Conservation (phyloP, 2,329 filamentous ascomycete species). For the Exophiala viscosa region DNA sequence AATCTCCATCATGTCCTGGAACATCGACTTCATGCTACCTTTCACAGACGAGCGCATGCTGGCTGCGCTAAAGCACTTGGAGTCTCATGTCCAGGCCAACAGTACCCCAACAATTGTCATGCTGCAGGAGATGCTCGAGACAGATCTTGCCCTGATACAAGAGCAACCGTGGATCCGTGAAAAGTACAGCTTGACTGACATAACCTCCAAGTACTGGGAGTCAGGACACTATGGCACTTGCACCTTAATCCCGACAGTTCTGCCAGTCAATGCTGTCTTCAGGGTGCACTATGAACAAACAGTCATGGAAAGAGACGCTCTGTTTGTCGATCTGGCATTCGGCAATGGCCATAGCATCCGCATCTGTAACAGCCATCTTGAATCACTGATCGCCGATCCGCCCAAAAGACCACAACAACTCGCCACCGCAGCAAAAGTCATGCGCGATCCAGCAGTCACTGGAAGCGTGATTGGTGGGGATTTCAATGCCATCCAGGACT, state of each 20-base stretch:
- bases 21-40: constrained; percentile 46
- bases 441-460: constrained; percentile 33
- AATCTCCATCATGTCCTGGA: constrained; percentile 44
- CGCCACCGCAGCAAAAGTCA: constrained; percentile 40
- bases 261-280: constrained; percentile 46
- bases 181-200: constrained; percentile 49
- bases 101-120: constrained; percentile 42
- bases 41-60: constrained; percentile 40
- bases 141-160: constrained; percentile 46
- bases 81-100: constrained; percentile 30
- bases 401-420: constrained; percentile 51
- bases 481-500: constrained; percentile 56
- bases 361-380: constrained; percentile 57
- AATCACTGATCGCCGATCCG: constrained; percentile 50
- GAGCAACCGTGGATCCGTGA: constrained; percentile 46
- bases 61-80: constrained; percentile 40
- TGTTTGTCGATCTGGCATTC: constrained; percentile 52
- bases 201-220: constrained; percentile 44
- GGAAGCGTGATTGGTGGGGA: constrained; percentile 52
- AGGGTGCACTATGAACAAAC: constrained; percentile 51
- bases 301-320: constrained; percentile 51
- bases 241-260: constrained; percentile 49
- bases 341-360: constrained; percentile 35
- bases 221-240: constrained; percentile 50
- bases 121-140: constrained; percentile 51